These are phyloP conservation scores for Colletotrichum higginsianum DNA, from an alignment of 2,329 filamentous ascomycete genomes.

Conservation along the genomic window DNA sequence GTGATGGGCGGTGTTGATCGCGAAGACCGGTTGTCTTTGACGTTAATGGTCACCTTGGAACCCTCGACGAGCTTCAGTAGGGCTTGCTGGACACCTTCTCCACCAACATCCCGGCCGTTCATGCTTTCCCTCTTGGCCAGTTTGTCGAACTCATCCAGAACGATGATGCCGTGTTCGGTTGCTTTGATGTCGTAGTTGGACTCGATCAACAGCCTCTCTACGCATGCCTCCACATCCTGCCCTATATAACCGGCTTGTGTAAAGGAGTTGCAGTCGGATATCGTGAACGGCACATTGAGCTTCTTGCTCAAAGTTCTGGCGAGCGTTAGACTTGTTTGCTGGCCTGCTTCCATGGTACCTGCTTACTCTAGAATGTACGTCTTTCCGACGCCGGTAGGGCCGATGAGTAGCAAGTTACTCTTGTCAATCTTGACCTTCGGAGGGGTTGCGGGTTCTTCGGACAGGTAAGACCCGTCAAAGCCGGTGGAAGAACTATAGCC, in stretches of 20 bases:
- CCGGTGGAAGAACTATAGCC: conserved; percentile 41
- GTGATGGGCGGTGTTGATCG: conserved; percentile 67
- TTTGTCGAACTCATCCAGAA: conserved; percentile 97
- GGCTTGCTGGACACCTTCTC: conserved; percentile 97
- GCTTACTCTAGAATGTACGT: conserved; percentile 87
- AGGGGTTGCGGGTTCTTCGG: conserved; percentile 61
- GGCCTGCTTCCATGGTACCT: not conserved
- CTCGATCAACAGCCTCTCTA: conserved; percentile 90
- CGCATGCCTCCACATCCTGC: conserved; percentile 96
- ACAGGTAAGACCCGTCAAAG: conserved; percentile 62
- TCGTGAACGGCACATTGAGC: conserved; percentile 95
- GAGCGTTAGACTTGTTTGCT: conserved; percentile 43
- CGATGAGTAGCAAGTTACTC: conserved; percentile 91
- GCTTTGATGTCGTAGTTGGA: conserved; percentile 89
- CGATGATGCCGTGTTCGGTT: conserved; percentile 93
- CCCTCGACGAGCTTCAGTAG: conserved; percentile 96
- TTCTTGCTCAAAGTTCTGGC: conserved; percentile 88
- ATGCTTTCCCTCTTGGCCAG: conserved; percentile 89
- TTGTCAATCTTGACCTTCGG: conserved; percentile 86
- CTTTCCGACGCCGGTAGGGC: conserved; percentile 95
- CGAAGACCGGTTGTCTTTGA: conserved; percentile 81
- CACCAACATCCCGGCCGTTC: conserved; percentile 93
- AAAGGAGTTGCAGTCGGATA: conserved; percentile 95
- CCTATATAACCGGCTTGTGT: conserved; percentile 98
- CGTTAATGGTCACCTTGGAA: conserved; percentile 91